These are phyloP conservation scores for Colletotrichum sp. DNA, from an alignment of 2,329 filamentous ascomycete genomes.

Conservation along the genomic window DNA sequence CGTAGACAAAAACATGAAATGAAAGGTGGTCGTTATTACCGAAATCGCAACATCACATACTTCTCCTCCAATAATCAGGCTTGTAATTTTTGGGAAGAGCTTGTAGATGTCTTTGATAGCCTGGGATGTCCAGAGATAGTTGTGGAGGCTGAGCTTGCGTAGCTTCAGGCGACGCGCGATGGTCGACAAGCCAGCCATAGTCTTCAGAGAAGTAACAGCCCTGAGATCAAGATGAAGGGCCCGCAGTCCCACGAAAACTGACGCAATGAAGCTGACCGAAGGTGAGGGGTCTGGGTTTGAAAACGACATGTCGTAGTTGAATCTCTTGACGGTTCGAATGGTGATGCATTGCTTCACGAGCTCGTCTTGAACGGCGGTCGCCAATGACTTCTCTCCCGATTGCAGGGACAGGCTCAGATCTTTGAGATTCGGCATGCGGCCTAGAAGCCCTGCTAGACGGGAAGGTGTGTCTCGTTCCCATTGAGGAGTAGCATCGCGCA, in stretches of 20 bases:
- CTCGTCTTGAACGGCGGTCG: rapidly evolving
- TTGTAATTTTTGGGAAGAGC: too few species aligned
- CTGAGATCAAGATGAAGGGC: not conserved
- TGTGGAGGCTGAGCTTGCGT: not conserved
- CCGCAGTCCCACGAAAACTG: rapidly evolving
- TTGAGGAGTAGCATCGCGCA: not conserved
- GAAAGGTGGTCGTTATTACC: too few species aligned
- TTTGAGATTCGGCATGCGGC: not conserved
- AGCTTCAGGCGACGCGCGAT: not conserved
- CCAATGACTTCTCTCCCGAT: rapidly evolving
- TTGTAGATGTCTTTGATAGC: too few species aligned
- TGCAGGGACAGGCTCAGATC: not conserved
- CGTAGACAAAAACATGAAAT: too few species aligned
- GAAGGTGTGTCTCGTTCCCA: not conserved
- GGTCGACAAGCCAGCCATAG: not conserved
- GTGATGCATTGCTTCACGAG: rapidly evolving
- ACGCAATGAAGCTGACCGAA: not conserved
- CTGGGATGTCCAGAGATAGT: not conserved
- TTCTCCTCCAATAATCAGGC: not conserved
- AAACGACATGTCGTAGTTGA: not conserved
- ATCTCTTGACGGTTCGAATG: rapidly evolving
- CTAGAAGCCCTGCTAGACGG: rapidly evolving
- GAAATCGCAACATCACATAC: not conserved
- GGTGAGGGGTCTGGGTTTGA: too few species aligned
- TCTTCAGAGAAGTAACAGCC: too few species aligned